A percentile compares a stretch with the other conserved stretches of the same genome.
phyloP scores from a whole-genome alignment of 192 early-diverging fungal genomes.

The Kappamyces sp. region DNA sequence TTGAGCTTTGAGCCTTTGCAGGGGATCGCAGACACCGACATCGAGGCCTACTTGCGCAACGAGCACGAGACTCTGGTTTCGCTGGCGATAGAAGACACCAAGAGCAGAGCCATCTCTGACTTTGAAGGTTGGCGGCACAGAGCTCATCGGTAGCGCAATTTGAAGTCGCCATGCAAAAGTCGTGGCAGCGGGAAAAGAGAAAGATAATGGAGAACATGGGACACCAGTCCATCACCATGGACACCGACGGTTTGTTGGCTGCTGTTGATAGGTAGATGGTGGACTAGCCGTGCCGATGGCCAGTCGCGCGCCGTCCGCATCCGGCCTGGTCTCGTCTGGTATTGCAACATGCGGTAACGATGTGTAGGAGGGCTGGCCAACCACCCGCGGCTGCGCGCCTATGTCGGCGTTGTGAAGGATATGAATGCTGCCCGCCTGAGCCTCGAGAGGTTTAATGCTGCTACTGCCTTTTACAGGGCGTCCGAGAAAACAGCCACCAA shows the following conservation, averaged over 20 bases:
- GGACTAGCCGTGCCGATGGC: too few species aligned
- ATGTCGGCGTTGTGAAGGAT: slow-evolving; percentile 5
- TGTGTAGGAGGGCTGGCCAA: background rate
- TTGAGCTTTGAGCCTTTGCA: slow-evolving; percentile 68
- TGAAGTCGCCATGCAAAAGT: slow-evolving; percentile 46
- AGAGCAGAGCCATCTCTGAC: slow-evolving; percentile 53
- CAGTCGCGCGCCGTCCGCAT: too few species aligned
- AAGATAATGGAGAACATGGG: slow-evolving; percentile 81
- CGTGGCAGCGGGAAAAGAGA: slow-evolving; percentile 71
- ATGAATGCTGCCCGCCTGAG: slow-evolving; percentile 7
- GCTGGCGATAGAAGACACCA: slow-evolving; percentile 59
- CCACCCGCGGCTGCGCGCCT: background rate
- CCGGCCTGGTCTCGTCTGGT: too few species aligned
- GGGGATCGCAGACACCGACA: slow-evolving; percentile 73
- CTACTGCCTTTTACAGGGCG: background rate
- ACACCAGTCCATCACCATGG: slow-evolving; percentile 28
- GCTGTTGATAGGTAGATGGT: too few species aligned
- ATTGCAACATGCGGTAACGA: too few species aligned
- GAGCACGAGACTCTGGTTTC: slow-evolving; percentile 74
- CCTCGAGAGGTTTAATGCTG: background rate
- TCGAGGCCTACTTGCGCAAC: slow-evolving; percentile 69
- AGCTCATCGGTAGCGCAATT: too few species aligned
- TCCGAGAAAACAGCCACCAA: slow-evolving; percentile 8
- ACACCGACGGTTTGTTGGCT: too few species aligned
- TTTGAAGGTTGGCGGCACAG: too few species aligned